Evolutionary conservation across 2,329 filamentous ascomycete species (phyloP), one percentile per base, ranked within the genome.

Genomic region (Cladophialophora immunda): DNA sequence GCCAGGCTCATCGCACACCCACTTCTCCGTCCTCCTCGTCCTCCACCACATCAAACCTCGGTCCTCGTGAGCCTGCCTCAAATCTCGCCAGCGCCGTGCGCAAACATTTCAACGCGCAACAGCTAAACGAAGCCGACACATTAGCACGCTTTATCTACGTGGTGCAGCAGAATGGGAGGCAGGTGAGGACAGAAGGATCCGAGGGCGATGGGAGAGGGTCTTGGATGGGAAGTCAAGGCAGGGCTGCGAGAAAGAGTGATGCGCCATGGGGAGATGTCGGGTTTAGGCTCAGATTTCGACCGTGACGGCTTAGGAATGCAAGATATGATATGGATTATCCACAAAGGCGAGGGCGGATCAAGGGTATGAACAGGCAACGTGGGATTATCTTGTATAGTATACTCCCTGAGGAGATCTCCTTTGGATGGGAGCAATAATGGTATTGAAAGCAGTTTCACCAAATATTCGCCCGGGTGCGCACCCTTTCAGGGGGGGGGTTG

Each of bases 91-190:
- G 76, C 22, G 75, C 79, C 0, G 80, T 83, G 29, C 78, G 81
- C 55, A 82, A 81, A 69, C 81, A 83, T 67, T 83, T 83, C 62
- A 83, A 83, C 68, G 80, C 78, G 56, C 79, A 80, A 19, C 80
- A 78, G 7, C 73, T 83, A 27, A 79, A 78, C 50, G 81, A 83
- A 72, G 80, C 81, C 62, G 81, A 83, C 68, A 79, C 79, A 2
- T 81, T 83, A 66, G 81, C 81, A n/a, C 73, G 78, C 65, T 83
- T 83, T 68, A 68, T 81, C 62, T 83, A 83, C 70, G 81, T 81
- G 52, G 81, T 82, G n/a, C 78, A 79, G n/a, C 80, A 83, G 68
- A 79, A 70, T 19, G 66, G 65, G 25, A 61, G 62, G 7, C 58
- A 50, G 19, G 67, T 71, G 15, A 57, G 69, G 32, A 70, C 68